Percentiles rank a stretch among this genome's conserved stretches.
Evolutionary conservation across 23 red algal genomes (phyloP).

Genomic region (Gracilaria vermiculophylla): DNA sequence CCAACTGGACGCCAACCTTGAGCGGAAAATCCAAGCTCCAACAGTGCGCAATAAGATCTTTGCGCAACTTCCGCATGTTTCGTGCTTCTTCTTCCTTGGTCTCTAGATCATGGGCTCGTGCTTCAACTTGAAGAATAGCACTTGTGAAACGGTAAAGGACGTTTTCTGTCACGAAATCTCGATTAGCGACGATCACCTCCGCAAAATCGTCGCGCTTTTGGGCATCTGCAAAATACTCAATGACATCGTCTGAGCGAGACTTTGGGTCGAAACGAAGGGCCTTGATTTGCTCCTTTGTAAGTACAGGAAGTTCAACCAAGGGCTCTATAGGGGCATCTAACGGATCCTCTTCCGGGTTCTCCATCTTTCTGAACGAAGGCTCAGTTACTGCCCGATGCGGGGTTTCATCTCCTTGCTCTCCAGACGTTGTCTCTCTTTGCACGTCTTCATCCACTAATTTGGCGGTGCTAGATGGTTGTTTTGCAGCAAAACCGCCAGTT

Average conservation of each 20-base stretch:
- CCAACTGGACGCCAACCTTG: conserved; percentile 32
- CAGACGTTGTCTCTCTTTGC: conserved; percentile 16
- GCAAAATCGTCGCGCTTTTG: conserved; percentile 1
- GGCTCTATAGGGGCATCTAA: conserved; percentile 26
- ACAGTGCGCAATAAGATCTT: conserved; percentile 44
- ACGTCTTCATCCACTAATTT: not conserved
- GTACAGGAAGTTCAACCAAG: not conserved
- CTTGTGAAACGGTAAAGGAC: conserved; percentile 64
- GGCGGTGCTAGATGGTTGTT: not conserved
- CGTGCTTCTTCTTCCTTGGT: conserved; percentile 51
- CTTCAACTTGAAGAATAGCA: conserved; percentile 70
- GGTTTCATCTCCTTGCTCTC: conserved; percentile 35
- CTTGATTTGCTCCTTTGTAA: conserved; percentile 9
- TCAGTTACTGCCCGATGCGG: conserved; percentile 29
- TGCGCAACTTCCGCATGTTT: conserved; percentile 55
- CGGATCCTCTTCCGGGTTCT: conserved; percentile 30
- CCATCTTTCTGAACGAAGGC: conserved; percentile 12
- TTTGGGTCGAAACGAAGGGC: conserved; percentile 20
- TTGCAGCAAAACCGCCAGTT: not conserved
- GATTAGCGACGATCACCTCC: conserved; percentile 32
- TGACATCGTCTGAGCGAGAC: conserved; percentile 20
- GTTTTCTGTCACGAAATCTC: conserved; percentile 47
- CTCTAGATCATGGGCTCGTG: not conserved
- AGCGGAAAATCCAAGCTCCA: conserved; percentile 56
- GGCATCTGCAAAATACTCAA: conserved; percentile 52